Conservation (phyloP, 306 rosid genomes). For the Astragalus membranaceus region DNA sequence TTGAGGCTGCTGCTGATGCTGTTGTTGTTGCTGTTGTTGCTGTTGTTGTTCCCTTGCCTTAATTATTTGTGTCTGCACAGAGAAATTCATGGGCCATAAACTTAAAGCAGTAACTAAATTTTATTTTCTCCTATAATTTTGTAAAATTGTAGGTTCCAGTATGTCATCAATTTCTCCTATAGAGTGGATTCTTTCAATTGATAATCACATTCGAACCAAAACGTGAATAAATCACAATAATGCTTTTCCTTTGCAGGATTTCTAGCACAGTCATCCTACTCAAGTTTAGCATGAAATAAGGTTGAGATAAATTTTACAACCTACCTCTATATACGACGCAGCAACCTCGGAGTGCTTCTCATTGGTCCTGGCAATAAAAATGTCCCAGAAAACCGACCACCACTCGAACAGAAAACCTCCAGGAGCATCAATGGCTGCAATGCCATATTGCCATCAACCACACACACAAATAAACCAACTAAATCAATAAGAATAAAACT, state of each 20-base stretch:
- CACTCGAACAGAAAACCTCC: constrained; percentile 98
- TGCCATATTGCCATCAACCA: constrained; percentile 18
- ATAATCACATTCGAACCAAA: background rate
- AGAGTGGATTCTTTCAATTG: background rate
- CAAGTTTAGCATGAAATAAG: constrained; percentile 6
- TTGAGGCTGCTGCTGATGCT: constrained; percentile 44
- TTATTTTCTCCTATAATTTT: background rate
- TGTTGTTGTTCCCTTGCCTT: constrained; percentile 94
- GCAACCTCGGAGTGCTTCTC: constrained; percentile 99
- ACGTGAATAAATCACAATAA: background rate
- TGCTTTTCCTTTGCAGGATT: background rate
- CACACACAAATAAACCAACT: background rate
- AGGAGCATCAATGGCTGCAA: constrained; percentile 97
- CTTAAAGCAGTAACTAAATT: constrained; percentile 14
- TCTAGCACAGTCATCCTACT: constrained; percentile 8
- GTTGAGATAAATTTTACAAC: constrained; percentile 13
- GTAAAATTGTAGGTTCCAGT: background rate
- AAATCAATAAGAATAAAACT: background rate
- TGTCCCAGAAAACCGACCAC: constrained; percentile 99
- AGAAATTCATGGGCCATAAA: constrained; percentile 24
- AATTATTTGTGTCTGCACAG: constrained; percentile 69
- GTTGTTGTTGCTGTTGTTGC: constrained; percentile 56
- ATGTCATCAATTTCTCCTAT: background rate
- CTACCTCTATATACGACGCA: constrained; percentile 96
- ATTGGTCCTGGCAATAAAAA: constrained; percentile 95